Percentiles rank a stretch among this genome's conserved stretches.
These are phyloP conservation scores for Ophiocordyceps australis DNA, from an alignment of 2,329 filamentous ascomycete species.

Conservation along the genomic window DNA sequence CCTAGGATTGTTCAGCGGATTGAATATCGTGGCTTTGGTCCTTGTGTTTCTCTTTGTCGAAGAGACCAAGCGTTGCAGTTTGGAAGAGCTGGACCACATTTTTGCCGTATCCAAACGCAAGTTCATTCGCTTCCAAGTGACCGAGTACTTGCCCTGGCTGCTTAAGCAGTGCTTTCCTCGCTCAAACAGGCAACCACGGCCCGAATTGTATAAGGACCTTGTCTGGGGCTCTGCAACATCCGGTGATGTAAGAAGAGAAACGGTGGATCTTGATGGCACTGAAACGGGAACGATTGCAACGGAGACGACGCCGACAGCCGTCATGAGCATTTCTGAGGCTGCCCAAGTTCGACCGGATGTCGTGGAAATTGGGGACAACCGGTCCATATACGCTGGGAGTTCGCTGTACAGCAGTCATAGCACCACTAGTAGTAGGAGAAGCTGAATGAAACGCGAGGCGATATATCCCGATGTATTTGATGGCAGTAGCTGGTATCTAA, in stretches of 20 bases:
- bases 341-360: neutral
- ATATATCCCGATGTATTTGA: too few species aligned
- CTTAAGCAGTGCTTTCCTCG: constrained; percentile 9
- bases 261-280: neutral
- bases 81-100: constrained; percentile 20
- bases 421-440: too few species aligned
- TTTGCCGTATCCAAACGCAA: constrained; percentile 18
- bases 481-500: too few species aligned
- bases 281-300: neutral
- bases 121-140: constrained; percentile 18
- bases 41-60: constrained; percentile 25
- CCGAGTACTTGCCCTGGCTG: constrained; percentile 16
- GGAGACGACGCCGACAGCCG: neutral
- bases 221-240: constrained; percentile 9
- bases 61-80: constrained; percentile 19
- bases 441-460: too few species aligned
- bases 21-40: constrained; percentile 26
- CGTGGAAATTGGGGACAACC: constrained; percentile 2
- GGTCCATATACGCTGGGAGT: too few species aligned
- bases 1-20: constrained; percentile 24
- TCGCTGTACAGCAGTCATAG: too few species aligned
- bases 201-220: constrained; percentile 14
- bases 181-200: constrained; percentile 5
- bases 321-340: neutral
- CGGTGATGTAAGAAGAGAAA: neutral